Evolutionary conservation across 2,329 filamentous ascomycete species (phyloP), one percentile per base, ranked within the genome.

Genomic region (Parastagonospora nodorum): DNA sequence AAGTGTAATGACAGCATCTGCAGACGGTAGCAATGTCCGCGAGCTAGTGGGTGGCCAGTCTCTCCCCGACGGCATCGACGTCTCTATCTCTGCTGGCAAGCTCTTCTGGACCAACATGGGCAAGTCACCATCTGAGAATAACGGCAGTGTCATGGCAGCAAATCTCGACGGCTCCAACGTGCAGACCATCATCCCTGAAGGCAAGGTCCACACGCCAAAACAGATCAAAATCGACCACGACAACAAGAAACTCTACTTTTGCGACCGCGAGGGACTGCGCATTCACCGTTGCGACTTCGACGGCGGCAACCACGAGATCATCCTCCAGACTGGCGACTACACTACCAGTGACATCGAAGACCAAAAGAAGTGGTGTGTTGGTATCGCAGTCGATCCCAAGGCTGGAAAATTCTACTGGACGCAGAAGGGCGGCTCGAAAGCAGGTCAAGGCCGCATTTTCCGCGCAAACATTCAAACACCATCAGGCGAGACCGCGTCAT

Each of bases 351-450:
- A 47, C 5, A 41, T 44, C 2, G 45, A 45, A 11, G 75, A 80
- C 28, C 54, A 60, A 8, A 80, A 45, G 28, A 55, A 73, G 4
- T 84, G 82, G 82, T 84, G 81, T 47, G 83, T 86, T 8, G 84
- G 84, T 1, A 75, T 87, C 33, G 66, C 78, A 0, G 72, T 86
- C 0, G 76, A 77, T 2, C 68, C 69, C 0, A 51, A 65, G 0
- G 67, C 69, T 1, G 75, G 76, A 11, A 75, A 77, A 36, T 73
- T 86, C 39, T 86, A 81, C 73, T 87, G 84, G 84, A 82, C 80
- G 0, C 83, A 86, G 44, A 86, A 86, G 58, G 84, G 84, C 0
- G 69, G 74, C 0, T 75, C 77, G 2, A 86, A 85, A 63, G 76
- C 73, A 0, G 69, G 67, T 1, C 62, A 75, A 35, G 84, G 84